Evolutionary conservation across 306 rosid genomes (phyloP).

Genomic region (Trichosanthes cucumerina): DNA sequence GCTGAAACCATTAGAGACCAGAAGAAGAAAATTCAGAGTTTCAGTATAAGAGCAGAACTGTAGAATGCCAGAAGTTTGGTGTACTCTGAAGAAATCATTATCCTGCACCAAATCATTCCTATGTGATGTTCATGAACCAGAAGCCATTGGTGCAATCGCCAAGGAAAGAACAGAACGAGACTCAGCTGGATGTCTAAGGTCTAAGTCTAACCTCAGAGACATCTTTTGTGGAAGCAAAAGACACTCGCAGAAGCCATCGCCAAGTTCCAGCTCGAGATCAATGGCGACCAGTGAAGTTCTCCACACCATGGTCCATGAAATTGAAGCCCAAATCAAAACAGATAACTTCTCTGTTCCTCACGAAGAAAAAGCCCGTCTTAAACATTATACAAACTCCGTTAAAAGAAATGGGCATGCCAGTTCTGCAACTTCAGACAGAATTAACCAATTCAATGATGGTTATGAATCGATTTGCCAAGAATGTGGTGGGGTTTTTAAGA

Average conservation of each 20-base stretch:
- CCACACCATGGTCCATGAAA: constrained; percentile 3
- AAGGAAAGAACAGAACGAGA: constrained; percentile 11
- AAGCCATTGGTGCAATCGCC: background rate
- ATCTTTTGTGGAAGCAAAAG: constrained; percentile 21
- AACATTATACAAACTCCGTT: background rate
- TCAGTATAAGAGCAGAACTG: background rate
- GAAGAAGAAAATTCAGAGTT: background rate
- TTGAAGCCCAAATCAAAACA: constrained; percentile 14
- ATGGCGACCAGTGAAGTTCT: constrained; percentile 9
- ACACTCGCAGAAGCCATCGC: constrained; percentile 16
- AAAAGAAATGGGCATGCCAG: background rate
- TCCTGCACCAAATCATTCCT: constrained; percentile 25
- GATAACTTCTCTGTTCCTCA: background rate
- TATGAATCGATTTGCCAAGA: constrained; percentile 20
- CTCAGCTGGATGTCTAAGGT: constrained; percentile 5
- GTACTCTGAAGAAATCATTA: constrained; percentile 31
- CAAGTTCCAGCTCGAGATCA: constrained; percentile 12
- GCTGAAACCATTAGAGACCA: background rate
- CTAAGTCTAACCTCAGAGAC: constrained; percentile 21
- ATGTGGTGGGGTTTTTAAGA: constrained; percentile 27
- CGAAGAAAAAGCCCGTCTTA: background rate
- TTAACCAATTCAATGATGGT: background rate
- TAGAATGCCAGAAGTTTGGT: constrained; percentile 30
- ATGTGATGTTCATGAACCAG: constrained; percentile 41
- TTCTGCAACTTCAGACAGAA: background rate